These are phyloP conservation scores for Coemansia sp. DNA, from an alignment of 192 early-diverging fungal genomes.

Conservation along the genomic window DNA sequence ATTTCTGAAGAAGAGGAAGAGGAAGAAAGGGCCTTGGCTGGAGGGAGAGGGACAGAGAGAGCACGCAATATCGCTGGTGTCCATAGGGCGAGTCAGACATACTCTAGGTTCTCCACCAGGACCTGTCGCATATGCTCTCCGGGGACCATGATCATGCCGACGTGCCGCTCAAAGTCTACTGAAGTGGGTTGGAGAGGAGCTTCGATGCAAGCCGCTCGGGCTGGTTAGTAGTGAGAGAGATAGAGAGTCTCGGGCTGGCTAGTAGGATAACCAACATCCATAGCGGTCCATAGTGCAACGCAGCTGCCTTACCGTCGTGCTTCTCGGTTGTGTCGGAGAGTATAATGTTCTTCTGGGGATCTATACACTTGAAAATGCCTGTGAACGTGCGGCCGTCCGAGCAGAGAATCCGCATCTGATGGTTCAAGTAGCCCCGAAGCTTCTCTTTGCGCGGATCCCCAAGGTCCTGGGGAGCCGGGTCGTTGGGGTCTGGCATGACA, in stretches of 20 bases:
- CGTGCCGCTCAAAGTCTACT: slow-evolving; percentile 29
- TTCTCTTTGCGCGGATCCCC: too few species aligned
- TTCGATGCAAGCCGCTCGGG: too few species aligned
- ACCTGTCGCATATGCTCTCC: slow-evolving; percentile 31
- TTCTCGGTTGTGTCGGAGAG: slow-evolving; percentile 32
- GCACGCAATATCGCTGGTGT: too few species aligned
- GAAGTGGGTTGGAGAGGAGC: not conserved
- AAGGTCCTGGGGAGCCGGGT: too few species aligned
- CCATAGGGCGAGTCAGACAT: too few species aligned
- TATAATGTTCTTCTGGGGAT: slow-evolving; percentile 28
- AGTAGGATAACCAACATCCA: not conserved
- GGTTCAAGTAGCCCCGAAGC: slow-evolving; percentile 27
- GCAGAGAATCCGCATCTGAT: slow-evolving; percentile 27
- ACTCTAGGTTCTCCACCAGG: slow-evolving; percentile 40
- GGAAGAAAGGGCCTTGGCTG: too few species aligned
- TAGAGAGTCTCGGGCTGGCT: too few species aligned
- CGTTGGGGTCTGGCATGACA: too few species aligned
- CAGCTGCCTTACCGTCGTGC: slow-evolving; percentile 13
- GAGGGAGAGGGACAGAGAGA: too few species aligned
- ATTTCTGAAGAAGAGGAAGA: too few species aligned
- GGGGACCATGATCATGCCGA: slow-evolving; percentile 49
- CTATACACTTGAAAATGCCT: slow-evolving; percentile 39
- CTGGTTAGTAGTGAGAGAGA: too few species aligned
- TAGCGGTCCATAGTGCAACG: not conserved
- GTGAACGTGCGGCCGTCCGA: slow-evolving; percentile 29